phyloP scores from a whole-genome alignment of 345 rosid genomes.

The Gossypioides kirkii region DNA sequence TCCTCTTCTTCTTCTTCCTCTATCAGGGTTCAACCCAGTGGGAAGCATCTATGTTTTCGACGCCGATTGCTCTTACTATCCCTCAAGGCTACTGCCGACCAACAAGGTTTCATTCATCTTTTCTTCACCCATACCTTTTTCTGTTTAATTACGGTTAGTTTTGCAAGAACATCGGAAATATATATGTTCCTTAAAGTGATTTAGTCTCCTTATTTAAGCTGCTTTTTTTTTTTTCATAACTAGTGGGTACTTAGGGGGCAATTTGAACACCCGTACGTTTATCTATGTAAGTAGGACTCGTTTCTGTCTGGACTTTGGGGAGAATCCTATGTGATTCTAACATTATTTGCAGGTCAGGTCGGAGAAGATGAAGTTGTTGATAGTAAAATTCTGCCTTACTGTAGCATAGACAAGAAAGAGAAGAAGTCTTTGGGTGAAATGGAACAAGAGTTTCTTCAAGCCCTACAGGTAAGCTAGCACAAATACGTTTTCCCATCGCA shows the following conservation, averaged over 20 bases:
- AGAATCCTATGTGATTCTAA: background rate
- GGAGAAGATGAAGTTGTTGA: conserved; percentile 55
- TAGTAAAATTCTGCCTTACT: conserved; percentile 74
- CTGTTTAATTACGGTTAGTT: too few species aligned
- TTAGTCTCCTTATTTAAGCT: background rate
- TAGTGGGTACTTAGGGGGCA: background rate
- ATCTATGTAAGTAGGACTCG: background rate
- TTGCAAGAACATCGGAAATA: background rate
- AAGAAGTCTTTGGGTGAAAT: conserved; percentile 89
- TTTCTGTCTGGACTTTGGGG: background rate
- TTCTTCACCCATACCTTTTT: background rate
- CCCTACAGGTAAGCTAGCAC: conserved; percentile 63
- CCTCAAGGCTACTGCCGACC: conserved; percentile 73
- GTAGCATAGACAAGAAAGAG: conserved; percentile 74
- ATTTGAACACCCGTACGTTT: background rate
- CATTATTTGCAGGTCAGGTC: conserved; percentile 52
- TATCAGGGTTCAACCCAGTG: conserved; percentile 32
- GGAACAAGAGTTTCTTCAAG: conserved; percentile 99
- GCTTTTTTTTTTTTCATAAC: background rate
- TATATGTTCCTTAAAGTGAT: background rate
- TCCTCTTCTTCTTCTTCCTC: conserved; percentile 20
- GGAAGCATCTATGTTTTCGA: conserved; percentile 32
- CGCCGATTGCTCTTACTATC: conserved; percentile 44
- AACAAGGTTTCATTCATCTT: conserved; percentile 36
- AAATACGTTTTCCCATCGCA: background rate